Base-by-base conservation (phyloP, 2,329 filamentous ascomycete species). In the Pseudogymnoascus sp. region DNA sequence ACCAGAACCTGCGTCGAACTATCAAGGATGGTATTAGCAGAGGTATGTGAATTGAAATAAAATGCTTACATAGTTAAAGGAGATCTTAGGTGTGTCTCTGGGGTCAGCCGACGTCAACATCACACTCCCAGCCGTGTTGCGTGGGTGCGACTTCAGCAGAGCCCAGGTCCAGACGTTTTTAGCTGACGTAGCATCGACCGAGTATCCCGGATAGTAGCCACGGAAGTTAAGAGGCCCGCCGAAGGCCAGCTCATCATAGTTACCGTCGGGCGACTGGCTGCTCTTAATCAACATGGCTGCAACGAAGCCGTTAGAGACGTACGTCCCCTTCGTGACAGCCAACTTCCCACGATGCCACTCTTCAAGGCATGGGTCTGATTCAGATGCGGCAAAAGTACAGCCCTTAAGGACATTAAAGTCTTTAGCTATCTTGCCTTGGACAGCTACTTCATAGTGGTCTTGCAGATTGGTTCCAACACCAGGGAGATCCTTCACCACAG, bases 401-500 rank as follows among this genome's bases (percentile, higher is more conserved):
- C 70, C 70, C 4, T 71, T 64, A 25, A 74, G 67, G 22, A 74
- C 64, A 2, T 67, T 68, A 66, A 76, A 78, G 62, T 74, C 70
- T 38, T 68, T 74, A 2, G 71, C 73, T 4, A 69, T 62, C n/a
- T 78, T 73, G 25, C 75, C 78, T 35, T 77, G 69, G 20, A 79
- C 71, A 20, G 72, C 71, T 54, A 79, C 74, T 67, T 79, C 80
- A 68, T 80, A 80, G 63, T 79, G 78, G 69, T 86, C 81, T 67
- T 81, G 77, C 2, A 86, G 73, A 70, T 87, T 86, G 47, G 75
- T 77, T 39, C 85, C 86, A n/a, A 89, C 83, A 9, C 88, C 84
- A 0, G 84, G 83, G 1, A 85, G 75, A 66, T 88, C 77, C 2
- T 63, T 82, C 32, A 86, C 65, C 2, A 85, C 73, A 2, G 75